These are phyloP conservation scores for Pythium aristosporum DNA, from an alignment of 352 stramenopile species.

Conservation along the genomic window DNA sequence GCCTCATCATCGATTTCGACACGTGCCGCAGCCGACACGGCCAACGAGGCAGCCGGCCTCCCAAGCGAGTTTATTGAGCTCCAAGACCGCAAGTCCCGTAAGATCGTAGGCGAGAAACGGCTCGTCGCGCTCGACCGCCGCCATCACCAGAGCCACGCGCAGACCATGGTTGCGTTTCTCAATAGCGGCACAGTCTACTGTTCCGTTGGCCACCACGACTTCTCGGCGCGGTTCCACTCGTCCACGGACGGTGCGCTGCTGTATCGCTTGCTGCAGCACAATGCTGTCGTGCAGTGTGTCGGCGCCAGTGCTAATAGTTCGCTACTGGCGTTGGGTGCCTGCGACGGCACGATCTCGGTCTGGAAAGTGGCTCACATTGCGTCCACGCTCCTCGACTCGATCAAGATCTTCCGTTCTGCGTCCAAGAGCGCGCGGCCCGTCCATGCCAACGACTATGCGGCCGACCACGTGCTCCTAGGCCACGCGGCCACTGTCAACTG, in stretches of 20 bases:
- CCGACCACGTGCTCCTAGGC: constrained; percentile 73
- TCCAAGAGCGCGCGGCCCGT: constrained; percentile 58
- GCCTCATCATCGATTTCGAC: neutral
- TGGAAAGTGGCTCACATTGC: constrained; percentile 74
- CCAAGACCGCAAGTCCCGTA: constrained; percentile 62
- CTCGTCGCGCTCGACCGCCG: constrained; percentile 29
- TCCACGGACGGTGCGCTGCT: constrained; percentile 64
- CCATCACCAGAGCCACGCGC: neutral
- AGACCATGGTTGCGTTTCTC: constrained; percentile 45
- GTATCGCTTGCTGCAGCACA: constrained; percentile 73
- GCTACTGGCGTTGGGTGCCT: constrained; percentile 53
- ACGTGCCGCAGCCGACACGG: neutral
- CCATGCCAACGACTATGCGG: constrained; percentile 73
- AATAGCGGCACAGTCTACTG: constrained; percentile 56
- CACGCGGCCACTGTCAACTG: constrained; percentile 66
- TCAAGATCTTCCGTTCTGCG: constrained; percentile 69
- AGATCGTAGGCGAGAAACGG: constrained; percentile 44
- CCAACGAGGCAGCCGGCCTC: neutral
- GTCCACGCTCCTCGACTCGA: constrained; percentile 65
- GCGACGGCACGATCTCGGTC: constrained; percentile 74
- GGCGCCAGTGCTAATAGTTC: constrained; percentile 43
- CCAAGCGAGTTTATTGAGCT: constrained; percentile 25
- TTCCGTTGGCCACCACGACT: constrained; percentile 72
- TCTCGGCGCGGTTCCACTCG: constrained; percentile 74
- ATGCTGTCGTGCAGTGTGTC: constrained; percentile 67